Evolutionary conservation across 1,139 yeast species (phyloP).

Genomic region (Blastobotrys ciferrii): DNA sequence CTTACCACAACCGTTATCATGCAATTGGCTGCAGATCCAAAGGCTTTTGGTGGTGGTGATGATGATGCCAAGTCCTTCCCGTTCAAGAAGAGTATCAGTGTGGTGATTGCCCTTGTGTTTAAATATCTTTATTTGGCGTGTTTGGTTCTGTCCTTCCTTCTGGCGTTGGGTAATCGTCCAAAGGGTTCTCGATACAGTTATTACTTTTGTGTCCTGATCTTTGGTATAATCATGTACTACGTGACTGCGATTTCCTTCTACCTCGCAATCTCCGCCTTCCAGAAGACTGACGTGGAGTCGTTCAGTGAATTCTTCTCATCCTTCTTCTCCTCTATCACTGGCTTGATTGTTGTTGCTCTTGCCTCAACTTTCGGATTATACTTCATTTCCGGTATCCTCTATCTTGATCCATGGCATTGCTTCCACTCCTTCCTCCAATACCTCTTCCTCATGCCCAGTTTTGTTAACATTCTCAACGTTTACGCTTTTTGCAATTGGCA

Average conservation of each 20-base stretch:
- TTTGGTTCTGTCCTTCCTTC: constrained; percentile 39
- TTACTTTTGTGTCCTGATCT: constrained; percentile 35
- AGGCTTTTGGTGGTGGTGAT: constrained; percentile 34
- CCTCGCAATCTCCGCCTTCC: constrained; percentile 39
- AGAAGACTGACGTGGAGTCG: constrained; percentile 25
- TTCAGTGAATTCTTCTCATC: constrained; percentile 32
- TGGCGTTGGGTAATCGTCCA: constrained; percentile 46
- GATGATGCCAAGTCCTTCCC: constrained; percentile 35
- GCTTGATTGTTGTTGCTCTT: constrained; percentile 69
- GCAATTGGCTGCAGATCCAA: constrained; percentile 42
- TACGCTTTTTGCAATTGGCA: constrained; percentile 96
- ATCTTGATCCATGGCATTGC: constrained; percentile 96
- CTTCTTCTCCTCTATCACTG: constrained; percentile 38
- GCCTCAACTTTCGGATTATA: constrained; percentile 92
- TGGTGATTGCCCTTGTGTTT: constrained; percentile 38
- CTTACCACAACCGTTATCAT: constrained; percentile 59
- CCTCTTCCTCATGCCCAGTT: constrained; percentile 81
- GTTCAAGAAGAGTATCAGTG: constrained; percentile 30
- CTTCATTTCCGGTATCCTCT: constrained; percentile 62
- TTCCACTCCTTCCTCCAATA: constrained; percentile 83
- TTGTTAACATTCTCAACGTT: constrained; percentile 69
- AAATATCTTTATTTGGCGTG: constrained; percentile 38
- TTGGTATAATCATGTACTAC: constrained; percentile 42
- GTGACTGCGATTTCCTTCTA: constrained; percentile 40
- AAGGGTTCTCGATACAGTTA: constrained; percentile 40